These are phyloP conservation scores for Cercospora sesami DNA, from an alignment of 2,329 filamentous ascomycete species.

Conservation along the genomic window DNA sequence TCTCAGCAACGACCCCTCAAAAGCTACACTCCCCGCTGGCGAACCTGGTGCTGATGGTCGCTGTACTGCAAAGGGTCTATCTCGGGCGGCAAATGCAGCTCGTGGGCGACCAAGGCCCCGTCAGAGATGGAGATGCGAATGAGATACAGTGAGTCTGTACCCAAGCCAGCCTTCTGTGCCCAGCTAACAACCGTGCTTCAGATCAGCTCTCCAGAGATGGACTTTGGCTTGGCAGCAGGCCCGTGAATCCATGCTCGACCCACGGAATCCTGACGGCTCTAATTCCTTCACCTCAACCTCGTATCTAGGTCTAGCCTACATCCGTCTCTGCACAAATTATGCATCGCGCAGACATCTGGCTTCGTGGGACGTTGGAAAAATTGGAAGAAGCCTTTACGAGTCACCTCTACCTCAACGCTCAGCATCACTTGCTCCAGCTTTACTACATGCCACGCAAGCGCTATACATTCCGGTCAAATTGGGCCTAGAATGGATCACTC, in stretches of 20 bases:
- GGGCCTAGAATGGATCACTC: conserved; percentile 6
- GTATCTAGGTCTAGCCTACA: conserved; percentile 5
- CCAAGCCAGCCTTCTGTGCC: neutral
- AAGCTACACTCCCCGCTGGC: conserved; percentile 6
- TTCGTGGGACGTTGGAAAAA: neutral
- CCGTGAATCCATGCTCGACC: conserved; percentile 8
- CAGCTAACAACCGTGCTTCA: neutral
- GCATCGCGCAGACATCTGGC: conserved; percentile 2
- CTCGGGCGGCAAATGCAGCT: conserved; percentile 12
- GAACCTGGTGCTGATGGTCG: conserved; percentile 12
- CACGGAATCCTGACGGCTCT: conserved; percentile 7
- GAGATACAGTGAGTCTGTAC: conserved; percentile 3
- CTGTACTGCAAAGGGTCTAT: conserved; percentile 10
- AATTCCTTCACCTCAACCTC: conserved; percentile 11
- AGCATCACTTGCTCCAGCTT: neutral
- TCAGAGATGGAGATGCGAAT: conserved; percentile 12
- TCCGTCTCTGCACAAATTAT: neutral
- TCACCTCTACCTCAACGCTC: conserved; percentile 1
- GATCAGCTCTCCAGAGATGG: conserved; percentile 1
- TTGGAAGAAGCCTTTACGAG: neutral
- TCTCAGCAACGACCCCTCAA: neutral
- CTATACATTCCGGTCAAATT: conserved; percentile 11
- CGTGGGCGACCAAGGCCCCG: neutral
- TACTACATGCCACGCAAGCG: conserved; percentile 8
- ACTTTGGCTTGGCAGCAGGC: conserved; percentile 6